Base-by-base conservation (phyloP, 2,329 filamentous ascomycete species). In the Macrophomina pseudophaseolina region DNA sequence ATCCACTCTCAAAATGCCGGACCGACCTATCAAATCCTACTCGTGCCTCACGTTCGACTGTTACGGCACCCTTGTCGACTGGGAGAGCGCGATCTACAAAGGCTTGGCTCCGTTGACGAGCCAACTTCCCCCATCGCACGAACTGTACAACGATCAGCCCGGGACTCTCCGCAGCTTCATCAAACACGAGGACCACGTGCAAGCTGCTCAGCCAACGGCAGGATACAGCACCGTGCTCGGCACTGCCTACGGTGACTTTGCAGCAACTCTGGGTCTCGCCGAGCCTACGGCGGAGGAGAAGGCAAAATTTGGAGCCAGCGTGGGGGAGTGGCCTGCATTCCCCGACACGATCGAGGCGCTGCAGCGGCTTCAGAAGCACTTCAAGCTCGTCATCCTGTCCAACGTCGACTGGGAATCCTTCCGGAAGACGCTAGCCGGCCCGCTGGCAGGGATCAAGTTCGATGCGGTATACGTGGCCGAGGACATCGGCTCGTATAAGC, bases 21-120 rank as follows among this genome's bases (percentile, higher is more conserved):
- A 23, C 18, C 48, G 48, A 30, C 23, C 48, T 32, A 51, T 51
- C 48, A 51, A 51, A 14, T 51, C 48, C 48, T 30, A 51, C 48
- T 51, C 48, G 48, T 51, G 48, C 67, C 85, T 92, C 60, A 88
- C 87, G 72, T 93, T 94, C 78, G 91, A 94, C 78, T 88, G 91
- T 80, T 94, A 91, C 76, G 91, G 91, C 75, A 94, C 91, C 0
- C 84, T 94, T 3, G 87, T 94, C 68, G 90, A 94, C 81, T 93
- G 90, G 90, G 89, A 93, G 75, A 75, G 90, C 90, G 67, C 84
- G 92, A 66, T 77, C 84, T 59, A 70, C 77, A 3, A 82, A 84
- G 3, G 81, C 92, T 1, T 74, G 82, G 32, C 82, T 85, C 0
- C 73, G 86, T 12, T 77, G 86, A 35, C 74, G 82, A 38, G 52